These are phyloP conservation scores for Arthroderma sp. DNA, from an alignment of 2,329 filamentous ascomycete species.

Conservation along the genomic window DNA sequence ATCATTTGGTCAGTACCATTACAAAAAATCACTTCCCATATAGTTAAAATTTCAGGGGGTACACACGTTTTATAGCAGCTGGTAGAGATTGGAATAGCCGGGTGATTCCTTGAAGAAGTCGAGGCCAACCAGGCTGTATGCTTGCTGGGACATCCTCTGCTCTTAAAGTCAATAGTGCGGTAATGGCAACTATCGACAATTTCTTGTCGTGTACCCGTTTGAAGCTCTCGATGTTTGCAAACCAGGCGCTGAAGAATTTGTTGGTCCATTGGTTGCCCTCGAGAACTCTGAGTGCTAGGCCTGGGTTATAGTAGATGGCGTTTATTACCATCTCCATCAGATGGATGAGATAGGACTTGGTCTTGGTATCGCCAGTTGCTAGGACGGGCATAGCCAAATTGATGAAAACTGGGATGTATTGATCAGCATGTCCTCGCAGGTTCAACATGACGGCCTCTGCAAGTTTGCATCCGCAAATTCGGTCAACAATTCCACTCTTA, in stretches of 20 bases:
- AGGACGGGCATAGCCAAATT: constrained; percentile 77
- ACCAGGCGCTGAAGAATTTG: constrained; percentile 98
- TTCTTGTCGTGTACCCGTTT: constrained; percentile 97
- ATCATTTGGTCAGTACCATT: constrained; percentile 12
- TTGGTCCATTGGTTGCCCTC: constrained; percentile 91
- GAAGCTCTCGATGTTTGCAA: constrained; percentile 88
- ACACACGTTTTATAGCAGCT: constrained; percentile 67
- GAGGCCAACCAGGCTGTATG: constrained; percentile 88
- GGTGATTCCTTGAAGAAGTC: constrained; percentile 77
- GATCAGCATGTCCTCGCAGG: constrained; percentile 74
- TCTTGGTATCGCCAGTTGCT: constrained; percentile 57
- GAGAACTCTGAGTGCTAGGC: constrained; percentile 71
- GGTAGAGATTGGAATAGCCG: constrained; percentile 86
- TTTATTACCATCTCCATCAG: constrained; percentile 99
- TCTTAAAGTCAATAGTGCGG: constrained; percentile 65
- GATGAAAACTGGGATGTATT: constrained; percentile 79
- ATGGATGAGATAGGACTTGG: constrained; percentile 90
- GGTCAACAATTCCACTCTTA: constrained; percentile 84
- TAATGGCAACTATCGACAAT: constrained; percentile 87
- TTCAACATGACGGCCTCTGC: constrained; percentile 96
- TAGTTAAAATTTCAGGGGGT: not conserved
- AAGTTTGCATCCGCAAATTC: constrained; percentile 94
- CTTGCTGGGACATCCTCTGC: constrained; percentile 78
- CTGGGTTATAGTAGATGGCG: constrained; percentile 90
- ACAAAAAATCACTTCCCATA: not conserved